These are phyloP conservation scores for Pterocarpus macrocarpus DNA, from an alignment of 306 rosid species.

Conservation along the genomic window DNA sequence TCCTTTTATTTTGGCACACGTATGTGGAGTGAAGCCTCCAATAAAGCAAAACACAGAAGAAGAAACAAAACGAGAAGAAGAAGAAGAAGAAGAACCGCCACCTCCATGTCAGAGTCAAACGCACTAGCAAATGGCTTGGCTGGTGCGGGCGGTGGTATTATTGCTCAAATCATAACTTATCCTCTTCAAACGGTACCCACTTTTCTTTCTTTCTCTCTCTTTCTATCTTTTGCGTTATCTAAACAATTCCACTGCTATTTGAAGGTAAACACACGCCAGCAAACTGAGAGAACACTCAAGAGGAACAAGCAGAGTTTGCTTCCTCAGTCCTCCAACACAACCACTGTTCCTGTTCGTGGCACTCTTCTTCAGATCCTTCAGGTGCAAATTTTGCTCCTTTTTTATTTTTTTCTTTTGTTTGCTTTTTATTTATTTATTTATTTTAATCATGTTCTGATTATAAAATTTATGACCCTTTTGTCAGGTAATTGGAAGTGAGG, in stretches of 20 bases:
- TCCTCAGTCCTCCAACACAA: slow-evolving; percentile 42
- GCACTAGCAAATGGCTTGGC: slow-evolving; percentile 85
- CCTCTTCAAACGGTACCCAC: slow-evolving; percentile 78
- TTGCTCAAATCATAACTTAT: slow-evolving; percentile 88
- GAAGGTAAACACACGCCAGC: slow-evolving; percentile 89
- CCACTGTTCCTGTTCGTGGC: slow-evolving; percentile 33
- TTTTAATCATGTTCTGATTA: neutral
- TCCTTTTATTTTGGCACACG: neutral
- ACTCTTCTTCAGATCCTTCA: slow-evolving; percentile 80
- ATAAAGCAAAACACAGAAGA: neutral
- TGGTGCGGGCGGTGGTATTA: slow-evolving; percentile 86
- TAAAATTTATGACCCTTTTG: slow-evolving; percentile 9
- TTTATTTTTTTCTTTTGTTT: neutral
- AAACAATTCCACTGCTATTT: slow-evolving; percentile 10
- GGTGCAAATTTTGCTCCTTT: slow-evolving; percentile 45
- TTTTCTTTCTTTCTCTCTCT: neutral
- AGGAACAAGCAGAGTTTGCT: slow-evolving; percentile 45
- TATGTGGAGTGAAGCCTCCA: slow-evolving; percentile 6
- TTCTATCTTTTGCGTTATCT: neutral
- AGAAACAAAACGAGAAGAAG: neutral
- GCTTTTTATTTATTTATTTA: neutral
- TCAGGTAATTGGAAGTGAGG: slow-evolving; percentile 73
- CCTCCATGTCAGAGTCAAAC: slow-evolving; percentile 64
- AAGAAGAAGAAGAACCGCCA: too few species aligned
- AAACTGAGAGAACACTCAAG: slow-evolving; percentile 80